Percentiles rank a stretch among this genome's conserved stretches.
These are phyloP conservation scores for Beauveria medogensis DNA, from an alignment of 2,329 filamentous ascomycete genomes.

Conservation along the genomic window DNA sequence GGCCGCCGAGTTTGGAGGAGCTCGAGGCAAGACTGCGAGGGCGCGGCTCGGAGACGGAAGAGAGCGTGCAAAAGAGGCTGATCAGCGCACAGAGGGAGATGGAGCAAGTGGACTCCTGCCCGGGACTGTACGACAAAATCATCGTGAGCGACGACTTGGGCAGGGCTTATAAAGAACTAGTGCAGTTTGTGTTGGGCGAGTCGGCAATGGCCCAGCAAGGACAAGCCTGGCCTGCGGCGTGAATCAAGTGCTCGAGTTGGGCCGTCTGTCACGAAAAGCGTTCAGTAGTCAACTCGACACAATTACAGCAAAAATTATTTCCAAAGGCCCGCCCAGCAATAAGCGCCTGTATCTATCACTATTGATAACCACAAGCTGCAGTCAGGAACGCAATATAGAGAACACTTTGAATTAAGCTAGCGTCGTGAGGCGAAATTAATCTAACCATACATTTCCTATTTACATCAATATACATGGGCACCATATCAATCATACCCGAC, in stretches of 20 bases:
- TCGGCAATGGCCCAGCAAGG: too few relatives aligned
- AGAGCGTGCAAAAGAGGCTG: not conserved
- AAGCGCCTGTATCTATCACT: too few relatives aligned
- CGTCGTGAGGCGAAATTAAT: too few relatives aligned
- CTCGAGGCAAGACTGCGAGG: not conserved
- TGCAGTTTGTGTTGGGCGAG: not conserved
- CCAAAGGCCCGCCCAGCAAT: too few relatives aligned
- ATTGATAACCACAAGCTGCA: too few relatives aligned
- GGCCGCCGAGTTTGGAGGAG: not conserved
- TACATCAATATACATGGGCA: not conserved
- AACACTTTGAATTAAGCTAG: not conserved
- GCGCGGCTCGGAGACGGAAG: not conserved
- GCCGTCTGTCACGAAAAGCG: too few relatives aligned
- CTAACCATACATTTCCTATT: not conserved
- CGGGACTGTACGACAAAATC: not conserved
- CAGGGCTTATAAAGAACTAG: not conserved
- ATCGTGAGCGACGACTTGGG: not conserved
- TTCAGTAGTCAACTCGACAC: too few relatives aligned
- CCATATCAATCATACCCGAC: not conserved
- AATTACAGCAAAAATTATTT: accelerated
- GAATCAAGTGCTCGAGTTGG: not conserved
- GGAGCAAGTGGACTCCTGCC: too few relatives aligned
- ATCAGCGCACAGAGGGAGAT: too few relatives aligned
- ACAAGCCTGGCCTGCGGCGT: too few relatives aligned
- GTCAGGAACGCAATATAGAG: not conserved